Percentiles rank a stretch among this genome's conserved stretches.
Conservation (phyloP, 2,329 filamentous ascomycete genomes). For the Cordyceps cateniannulata region DNA sequence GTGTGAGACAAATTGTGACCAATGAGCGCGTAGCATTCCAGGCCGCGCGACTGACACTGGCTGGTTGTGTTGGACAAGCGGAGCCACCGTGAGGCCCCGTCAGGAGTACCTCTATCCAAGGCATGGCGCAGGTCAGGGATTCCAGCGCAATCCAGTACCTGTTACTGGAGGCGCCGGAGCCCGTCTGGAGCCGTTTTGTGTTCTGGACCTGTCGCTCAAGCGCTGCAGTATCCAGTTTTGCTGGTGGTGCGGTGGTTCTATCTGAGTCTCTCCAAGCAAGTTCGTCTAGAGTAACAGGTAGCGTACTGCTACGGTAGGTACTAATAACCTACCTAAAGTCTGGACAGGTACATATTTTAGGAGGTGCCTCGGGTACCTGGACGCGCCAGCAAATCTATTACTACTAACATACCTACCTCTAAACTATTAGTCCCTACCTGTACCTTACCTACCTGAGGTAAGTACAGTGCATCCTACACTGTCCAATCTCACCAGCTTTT, state of each 20-base stretch:
- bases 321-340: too few species aligned
- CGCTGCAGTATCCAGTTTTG: neutral
- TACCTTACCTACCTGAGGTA: too few species aligned
- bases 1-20: conserved; percentile 7
- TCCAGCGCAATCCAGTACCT: too few species aligned
- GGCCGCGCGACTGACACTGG: conserved; percentile 15
- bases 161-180: too few species aligned
- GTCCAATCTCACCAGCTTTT: neutral
- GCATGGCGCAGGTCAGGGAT: too few species aligned
- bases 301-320: too few species aligned
- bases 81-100: neutral
- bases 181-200: neutral
- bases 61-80: too few species aligned
- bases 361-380: neutral
- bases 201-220: neutral
- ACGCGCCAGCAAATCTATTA: neutral
- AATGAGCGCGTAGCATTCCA: conserved; percentile 24
- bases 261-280: too few species aligned
- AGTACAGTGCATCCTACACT: neutral
- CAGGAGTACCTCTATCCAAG: too few species aligned
- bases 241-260: neutral
- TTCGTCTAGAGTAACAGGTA: neutral
- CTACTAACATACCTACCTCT: too few species aligned
- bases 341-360: neutral
- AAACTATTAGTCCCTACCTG: too few species aligned